These are phyloP conservation scores for Trichoderma gamsii DNA, from an alignment of 495 filamentous ascomycete genomes.

Conservation along the genomic window DNA sequence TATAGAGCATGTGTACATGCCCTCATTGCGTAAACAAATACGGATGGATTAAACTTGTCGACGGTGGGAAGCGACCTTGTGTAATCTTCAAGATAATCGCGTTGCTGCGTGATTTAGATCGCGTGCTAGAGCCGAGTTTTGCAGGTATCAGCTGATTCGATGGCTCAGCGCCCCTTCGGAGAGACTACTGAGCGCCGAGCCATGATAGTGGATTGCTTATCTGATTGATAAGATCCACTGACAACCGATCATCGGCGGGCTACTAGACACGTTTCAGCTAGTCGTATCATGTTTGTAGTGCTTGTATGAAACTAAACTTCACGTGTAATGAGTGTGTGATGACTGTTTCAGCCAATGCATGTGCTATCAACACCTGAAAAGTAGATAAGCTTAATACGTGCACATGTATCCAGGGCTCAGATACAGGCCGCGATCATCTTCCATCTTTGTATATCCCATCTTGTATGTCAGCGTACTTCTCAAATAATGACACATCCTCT, in stretches of 20 bases:
- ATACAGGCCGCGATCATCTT: too few species aligned
- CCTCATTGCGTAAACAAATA: background rate
- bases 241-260: background rate
- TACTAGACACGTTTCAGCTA: background rate
- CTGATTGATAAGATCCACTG: conserved; percentile 14
- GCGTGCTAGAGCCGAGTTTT: background rate
- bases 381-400: too few species aligned
- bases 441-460: too few species aligned
- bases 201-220: conserved; percentile 7
- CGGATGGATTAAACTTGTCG: background rate
- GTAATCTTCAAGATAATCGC: background rate
- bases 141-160: background rate
- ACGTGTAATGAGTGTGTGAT: too few species aligned
- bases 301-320: too few species aligned
- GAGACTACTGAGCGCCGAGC: background rate
- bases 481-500: too few species aligned
- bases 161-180: background rate
- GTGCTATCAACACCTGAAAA: background rate
- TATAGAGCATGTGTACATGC: background rate
- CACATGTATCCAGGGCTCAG: too few species aligned
- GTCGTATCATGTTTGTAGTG: background rate
- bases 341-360: background rate
- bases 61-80: background rate
- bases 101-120: background rate
- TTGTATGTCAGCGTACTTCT: too few species aligned